phyloP scores from a whole-genome alignment of 805 yeast genomes.

The Teunomyces pallodes region DNA sequence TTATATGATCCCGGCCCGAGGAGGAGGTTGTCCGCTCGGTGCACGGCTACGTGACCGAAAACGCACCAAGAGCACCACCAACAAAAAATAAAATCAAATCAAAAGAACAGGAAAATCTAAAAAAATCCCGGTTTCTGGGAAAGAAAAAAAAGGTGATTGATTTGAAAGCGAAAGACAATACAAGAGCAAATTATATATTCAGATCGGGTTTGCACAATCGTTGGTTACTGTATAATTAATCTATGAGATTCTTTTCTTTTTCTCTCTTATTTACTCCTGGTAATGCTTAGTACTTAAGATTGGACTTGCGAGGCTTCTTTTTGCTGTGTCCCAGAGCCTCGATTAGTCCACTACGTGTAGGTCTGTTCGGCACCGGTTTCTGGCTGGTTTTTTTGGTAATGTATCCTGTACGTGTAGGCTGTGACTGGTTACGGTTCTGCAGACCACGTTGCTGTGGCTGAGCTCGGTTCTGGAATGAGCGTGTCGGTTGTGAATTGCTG shows the following conservation, averaged over 20 bases:
- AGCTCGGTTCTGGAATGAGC: neutral
- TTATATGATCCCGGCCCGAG: neutral
- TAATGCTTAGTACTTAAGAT: neutral
- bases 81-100: no score
- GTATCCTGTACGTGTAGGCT: constrained; percentile 7
- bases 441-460: constrained; percentile 2
- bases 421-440: constrained; percentile 4
- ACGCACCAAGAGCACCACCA: no score
- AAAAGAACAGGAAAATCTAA: no score
- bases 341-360: neutral
- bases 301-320: neutral
- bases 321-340: neutral
- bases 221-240: neutral
- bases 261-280: neutral
- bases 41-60: neutral
- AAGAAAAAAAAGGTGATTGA: no score
- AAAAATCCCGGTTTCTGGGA: no score
- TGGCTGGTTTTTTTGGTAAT: constrained; percentile 1
- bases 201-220: neutral
- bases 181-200: neutral
- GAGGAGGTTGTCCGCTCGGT: neutral
- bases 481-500: constrained; percentile 9
- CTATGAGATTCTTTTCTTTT: no score
- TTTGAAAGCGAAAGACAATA: neutral
- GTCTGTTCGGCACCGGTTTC: neutral